Evolutionary conservation across 2,329 filamentous ascomycete species (phyloP), one percentile per base, ranked within the genome.

Genomic region (Ophiostoma fasciatum): DNA sequence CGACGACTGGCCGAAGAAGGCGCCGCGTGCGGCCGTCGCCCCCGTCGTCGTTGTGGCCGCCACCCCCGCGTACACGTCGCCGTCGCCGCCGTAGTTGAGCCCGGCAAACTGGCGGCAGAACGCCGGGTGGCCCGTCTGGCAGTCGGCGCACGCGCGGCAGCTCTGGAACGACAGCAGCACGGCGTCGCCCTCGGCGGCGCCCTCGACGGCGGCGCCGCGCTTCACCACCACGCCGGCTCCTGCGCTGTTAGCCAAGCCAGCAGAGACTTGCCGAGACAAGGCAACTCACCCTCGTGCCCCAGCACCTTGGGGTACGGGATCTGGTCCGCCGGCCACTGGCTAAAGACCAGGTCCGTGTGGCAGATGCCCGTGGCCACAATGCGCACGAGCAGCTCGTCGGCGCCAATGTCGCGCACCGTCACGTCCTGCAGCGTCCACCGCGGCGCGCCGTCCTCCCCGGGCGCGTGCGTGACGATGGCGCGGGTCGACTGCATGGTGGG

Each of bases 161-260:
- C 45, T 51, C 7, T 46, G 47, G 29, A 51, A 59, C 2, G 50
- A 53, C 3, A 60, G 46, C 6, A 61, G 42, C 4, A 60, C 55
- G 7, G 47, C 45, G 39, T 59, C 55, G 12, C 57, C 56, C 3
- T 46, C 42, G 28, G 48, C 20, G 15, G 37, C 34, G 18, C 26
- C 37, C 28, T 45, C 46, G 22, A 56, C 45, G 14, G 34, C 27
- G 5, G 43, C 40, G 47, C 37, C 93, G 70, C 49, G 83, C 82
- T 56, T 83, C 52, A 84, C 84, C 43, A 90, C 82, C 45, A 93
- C 79, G 46, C 82, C 84, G 18, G 92, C 73, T 25, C 85, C 73
- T 36, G 35, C 21, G n/a, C n/a, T n/a, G n/a, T n/a, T n/a, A n/a
- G n/a, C n/a, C n/a, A n/a, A n/a, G n/a, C n/a, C n/a, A n/a, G n/a